Percentiles rank a stretch among this genome's conserved stretches.
These are phyloP conservation scores for Gracilaria vermiculophylla DNA, from an alignment of 23 red algal genomes.

Conservation along the genomic window DNA sequence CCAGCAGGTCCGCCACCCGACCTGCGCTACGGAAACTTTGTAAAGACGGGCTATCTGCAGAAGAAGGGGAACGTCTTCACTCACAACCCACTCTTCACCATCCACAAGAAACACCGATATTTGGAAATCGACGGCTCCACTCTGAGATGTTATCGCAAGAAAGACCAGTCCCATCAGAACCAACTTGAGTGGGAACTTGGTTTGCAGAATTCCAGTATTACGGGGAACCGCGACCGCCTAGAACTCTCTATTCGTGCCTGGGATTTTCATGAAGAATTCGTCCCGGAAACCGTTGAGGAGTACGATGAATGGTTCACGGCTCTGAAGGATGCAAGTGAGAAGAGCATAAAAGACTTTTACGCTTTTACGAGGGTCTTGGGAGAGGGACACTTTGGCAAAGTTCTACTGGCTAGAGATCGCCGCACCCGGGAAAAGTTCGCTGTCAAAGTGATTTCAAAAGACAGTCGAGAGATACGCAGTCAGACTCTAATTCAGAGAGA, in stretches of 20 bases:
- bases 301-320: slow-evolving; percentile 64
- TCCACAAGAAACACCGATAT: slow-evolving; percentile 59
- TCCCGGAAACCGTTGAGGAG: slow-evolving; percentile 27
- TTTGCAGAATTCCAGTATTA: slow-evolving; percentile 54
- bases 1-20: slow-evolving; percentile 14
- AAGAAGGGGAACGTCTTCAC: slow-evolving; percentile 74
- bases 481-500: slow-evolving; percentile 79
- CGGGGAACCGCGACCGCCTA: slow-evolving; percentile 12
- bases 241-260: slow-evolving; percentile 44
- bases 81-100: slow-evolving; percentile 42
- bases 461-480: slow-evolving; percentile 45
- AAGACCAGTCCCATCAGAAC: slow-evolving; percentile 19
- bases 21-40: slow-evolving; percentile 52
- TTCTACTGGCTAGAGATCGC: slow-evolving; percentile 75
- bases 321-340: slow-evolving; percentile 57
- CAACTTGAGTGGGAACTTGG: slow-evolving; percentile 58
- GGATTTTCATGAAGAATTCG: slow-evolving; percentile 63
- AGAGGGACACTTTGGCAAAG: slow-evolving; percentile 83
- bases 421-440: slow-evolving; percentile 81
- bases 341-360: slow-evolving; percentile 85
- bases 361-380: slow-evolving; percentile 67
- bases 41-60: slow-evolving; percentile 45
- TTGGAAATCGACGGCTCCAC: slow-evolving; percentile 57
- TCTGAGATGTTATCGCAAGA: slow-evolving; percentile 47
- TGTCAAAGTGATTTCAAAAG: slow-evolving; percentile 80